A percentile compares a stretch with the other conserved stretches of the same genome.
Evolutionary conservation across 2,329 filamentous ascomycete genomes (phyloP).

Genomic region (Ophiostoma quercus): DNA sequence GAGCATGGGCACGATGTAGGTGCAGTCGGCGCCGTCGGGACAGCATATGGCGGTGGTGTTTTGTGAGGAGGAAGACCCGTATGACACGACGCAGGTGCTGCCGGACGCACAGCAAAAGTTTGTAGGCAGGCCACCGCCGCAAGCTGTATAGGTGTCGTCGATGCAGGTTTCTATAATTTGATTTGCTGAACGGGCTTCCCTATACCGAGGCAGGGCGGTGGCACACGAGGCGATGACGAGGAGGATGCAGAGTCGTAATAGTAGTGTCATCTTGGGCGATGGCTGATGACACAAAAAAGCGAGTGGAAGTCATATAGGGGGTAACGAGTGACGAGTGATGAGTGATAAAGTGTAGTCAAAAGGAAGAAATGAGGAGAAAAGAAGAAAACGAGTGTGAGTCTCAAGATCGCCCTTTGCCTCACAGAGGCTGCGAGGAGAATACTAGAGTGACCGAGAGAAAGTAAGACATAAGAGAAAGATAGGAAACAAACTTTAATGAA

Average conservation of each 20-base stretch:
- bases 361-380: not conserved
- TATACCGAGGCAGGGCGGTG: not conserved
- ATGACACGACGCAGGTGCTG: conserved; percentile 20
- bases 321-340: not conserved
- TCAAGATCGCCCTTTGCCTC: not conserved
- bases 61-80: not conserved
- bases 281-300: not conserved
- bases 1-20: conserved; percentile 23
- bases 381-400: not conserved
- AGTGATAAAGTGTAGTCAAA: not conserved
- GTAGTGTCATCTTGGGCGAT: not conserved
- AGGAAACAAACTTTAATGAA: not conserved
- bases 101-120: conserved; percentile 27
- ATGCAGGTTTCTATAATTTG: conserved; percentile 6
- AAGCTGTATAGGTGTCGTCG: conserved; percentile 20
- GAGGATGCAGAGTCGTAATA: not conserved
- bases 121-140: conserved; percentile 25
- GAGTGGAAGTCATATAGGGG: not conserved
- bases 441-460: not conserved
- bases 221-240: not conserved
- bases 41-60: conserved; percentile 29
- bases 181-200: not conserved
- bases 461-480: not conserved
- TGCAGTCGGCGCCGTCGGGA: conserved; percentile 21
- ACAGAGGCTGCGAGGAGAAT: not conserved